These are phyloP conservation scores for Anisodus tanguticus DNA, from an alignment of 257 asterid genomes.

Conservation along the genomic window DNA sequence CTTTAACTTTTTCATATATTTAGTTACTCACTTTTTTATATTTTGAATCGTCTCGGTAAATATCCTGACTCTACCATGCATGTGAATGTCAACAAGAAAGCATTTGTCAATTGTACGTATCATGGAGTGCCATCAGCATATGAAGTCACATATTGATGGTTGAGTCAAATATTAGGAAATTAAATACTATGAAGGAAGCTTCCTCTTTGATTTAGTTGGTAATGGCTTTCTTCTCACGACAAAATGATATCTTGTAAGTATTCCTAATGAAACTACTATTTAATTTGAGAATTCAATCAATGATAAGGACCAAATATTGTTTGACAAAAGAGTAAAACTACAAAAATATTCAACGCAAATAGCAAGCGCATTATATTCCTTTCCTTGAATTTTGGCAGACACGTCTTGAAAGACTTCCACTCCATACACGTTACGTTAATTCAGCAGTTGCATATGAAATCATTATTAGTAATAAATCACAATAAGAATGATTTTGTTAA, in stretches of 20 bases:
- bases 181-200: neutral
- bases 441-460: neutral
- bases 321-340: neutral
- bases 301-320: neutral
- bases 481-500: neutral
- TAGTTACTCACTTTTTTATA: too few species aligned
- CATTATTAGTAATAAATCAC: neutral
- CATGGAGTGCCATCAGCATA: neutral
- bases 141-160: neutral
- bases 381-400: neutral
- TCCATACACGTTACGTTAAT: neutral
- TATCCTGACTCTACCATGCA: too few species aligned
- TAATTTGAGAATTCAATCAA: conserved; percentile 11
- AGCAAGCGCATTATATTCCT: neutral
- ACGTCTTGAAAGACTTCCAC: neutral
- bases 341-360: neutral
- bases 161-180: conserved; percentile 7
- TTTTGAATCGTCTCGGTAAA: too few species aligned
- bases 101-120: neutral
- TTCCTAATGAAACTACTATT: neutral
- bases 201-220: neutral
- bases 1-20: too few species aligned
- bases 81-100: too few species aligned
- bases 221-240: neutral
- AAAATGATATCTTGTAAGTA: neutral